Percentiles rank a stretch among this genome's conserved stretches.
These are phyloP conservation scores for Claviceps cyperi DNA, from an alignment of 2,329 filamentous ascomycete genomes.

Conservation along the genomic window DNA sequence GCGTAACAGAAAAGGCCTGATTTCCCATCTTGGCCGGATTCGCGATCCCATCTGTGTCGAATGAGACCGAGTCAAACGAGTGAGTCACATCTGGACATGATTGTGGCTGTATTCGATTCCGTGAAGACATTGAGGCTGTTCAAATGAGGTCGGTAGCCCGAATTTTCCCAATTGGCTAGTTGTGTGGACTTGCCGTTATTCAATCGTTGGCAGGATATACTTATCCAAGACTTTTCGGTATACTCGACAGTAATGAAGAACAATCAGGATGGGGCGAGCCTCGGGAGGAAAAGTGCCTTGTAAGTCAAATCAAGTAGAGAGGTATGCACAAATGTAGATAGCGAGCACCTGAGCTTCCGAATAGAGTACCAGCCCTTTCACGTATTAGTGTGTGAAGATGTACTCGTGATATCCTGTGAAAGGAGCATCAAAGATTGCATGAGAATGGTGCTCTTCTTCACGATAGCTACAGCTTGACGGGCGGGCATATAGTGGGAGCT, in stretches of 20 bases:
- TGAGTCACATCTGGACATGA: constrained; percentile 1
- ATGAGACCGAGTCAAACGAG: constrained; percentile 19
- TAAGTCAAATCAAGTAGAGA: background rate
- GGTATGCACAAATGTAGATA: background rate
- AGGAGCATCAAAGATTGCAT: background rate
- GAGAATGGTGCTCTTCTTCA: background rate
- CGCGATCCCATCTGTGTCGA: constrained; percentile 19
- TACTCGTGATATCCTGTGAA: background rate
- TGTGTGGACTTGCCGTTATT: no score
- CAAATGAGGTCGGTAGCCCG: background rate
- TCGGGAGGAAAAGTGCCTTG: background rate
- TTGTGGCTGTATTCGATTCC: background rate
- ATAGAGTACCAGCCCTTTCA: background rate
- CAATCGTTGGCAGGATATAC: no score
- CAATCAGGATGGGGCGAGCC: no score
- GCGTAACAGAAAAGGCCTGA: constrained; percentile 48
- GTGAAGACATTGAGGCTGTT: background rate
- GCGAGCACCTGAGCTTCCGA: background rate
- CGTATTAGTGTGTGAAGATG: background rate
- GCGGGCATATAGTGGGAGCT: background rate
- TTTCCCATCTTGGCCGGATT: background rate
- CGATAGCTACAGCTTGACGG: background rate
- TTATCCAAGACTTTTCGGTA: no score
- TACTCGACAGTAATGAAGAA: no score
- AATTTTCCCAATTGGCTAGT: background rate